These are phyloP conservation scores for Linnemannia elongata DNA, from an alignment of 192 early-diverging fungal species.

Conservation along the genomic window DNA sequence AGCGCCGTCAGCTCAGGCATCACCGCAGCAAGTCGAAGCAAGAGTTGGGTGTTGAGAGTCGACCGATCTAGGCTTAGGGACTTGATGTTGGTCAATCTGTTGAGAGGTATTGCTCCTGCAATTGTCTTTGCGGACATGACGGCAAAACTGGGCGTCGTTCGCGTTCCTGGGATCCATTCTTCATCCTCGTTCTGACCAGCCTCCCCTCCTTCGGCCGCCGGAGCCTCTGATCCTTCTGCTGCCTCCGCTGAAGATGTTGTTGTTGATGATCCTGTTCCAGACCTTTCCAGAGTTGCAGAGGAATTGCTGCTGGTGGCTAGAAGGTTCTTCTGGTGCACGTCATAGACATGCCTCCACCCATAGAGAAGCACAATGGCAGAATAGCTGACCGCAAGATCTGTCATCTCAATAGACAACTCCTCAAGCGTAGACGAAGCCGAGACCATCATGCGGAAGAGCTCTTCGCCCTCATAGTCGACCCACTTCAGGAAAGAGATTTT, in stretches of 20 bases:
- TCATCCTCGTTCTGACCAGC: neutral
- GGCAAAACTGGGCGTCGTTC: neutral
- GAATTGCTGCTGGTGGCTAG: neutral
- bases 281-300: neutral
- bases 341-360: neutral
- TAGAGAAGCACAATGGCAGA: neutral
- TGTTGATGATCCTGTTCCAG: neutral
- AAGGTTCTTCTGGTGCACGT: neutral
- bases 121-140: neutral
- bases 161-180: neutral
- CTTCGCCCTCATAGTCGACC: neutral
- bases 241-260: neutral
- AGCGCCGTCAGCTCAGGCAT: conserved; percentile 30
- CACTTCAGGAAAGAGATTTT: neutral
- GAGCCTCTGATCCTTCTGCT: neutral
- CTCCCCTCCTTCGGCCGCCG: neutral
- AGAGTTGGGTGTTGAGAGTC: conserved; percentile 7
- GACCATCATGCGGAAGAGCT: neutral
- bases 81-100: conserved; percentile 11
- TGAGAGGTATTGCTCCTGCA: neutral
- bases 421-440: neutral
- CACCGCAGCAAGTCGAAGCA: conserved; percentile 10
- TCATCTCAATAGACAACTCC: conserved; percentile 17
- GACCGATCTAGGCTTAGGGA: conserved; percentile 25
- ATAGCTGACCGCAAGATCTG: conserved; percentile 3